Percentiles rank a stretch among this genome's conserved stretches.
These are phyloP conservation scores for Platanthera guangdongensis DNA, from an alignment of 106 monocot species.

Conservation along the genomic window DNA sequence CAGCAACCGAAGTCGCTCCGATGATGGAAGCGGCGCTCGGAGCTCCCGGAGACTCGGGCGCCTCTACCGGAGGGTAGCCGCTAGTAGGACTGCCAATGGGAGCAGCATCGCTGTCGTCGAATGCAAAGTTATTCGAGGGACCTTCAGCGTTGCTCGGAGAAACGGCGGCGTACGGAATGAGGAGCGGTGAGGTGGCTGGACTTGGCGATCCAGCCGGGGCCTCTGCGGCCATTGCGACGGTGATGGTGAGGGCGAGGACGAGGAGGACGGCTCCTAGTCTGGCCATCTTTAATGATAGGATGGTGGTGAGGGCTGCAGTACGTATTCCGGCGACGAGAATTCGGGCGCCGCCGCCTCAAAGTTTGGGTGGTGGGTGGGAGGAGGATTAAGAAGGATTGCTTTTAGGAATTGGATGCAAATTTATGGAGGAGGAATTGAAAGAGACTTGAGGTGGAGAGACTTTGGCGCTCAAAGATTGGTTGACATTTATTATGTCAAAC, in stretches of 20 bases:
- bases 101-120: constrained; percentile 1
- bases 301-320: too few species aligned
- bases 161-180: background rate
- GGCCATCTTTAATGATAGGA: background rate
- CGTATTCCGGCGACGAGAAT: too few species aligned
- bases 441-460: too few species aligned
- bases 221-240: background rate
- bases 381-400: too few species aligned
- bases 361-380: too few species aligned
- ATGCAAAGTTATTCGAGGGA: background rate
- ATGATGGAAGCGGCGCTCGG: background rate
- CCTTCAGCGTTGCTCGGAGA: background rate
- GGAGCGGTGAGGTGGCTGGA: background rate
- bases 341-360: too few species aligned
- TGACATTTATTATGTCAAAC: too few species aligned
- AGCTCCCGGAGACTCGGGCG: background rate
- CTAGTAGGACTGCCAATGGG: background rate
- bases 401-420: too few species aligned
- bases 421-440: too few species aligned
- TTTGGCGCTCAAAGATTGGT: too few species aligned
- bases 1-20: background rate
- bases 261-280: background rate
- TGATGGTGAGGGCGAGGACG: background rate
- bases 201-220: background rate
- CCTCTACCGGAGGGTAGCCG: background rate